A percentile compares a stretch with the other conserved stretches of the same genome.
Conservation (phyloP, 2,329 filamentous ascomycete genomes). For the Xylariaceae sp. region DNA sequence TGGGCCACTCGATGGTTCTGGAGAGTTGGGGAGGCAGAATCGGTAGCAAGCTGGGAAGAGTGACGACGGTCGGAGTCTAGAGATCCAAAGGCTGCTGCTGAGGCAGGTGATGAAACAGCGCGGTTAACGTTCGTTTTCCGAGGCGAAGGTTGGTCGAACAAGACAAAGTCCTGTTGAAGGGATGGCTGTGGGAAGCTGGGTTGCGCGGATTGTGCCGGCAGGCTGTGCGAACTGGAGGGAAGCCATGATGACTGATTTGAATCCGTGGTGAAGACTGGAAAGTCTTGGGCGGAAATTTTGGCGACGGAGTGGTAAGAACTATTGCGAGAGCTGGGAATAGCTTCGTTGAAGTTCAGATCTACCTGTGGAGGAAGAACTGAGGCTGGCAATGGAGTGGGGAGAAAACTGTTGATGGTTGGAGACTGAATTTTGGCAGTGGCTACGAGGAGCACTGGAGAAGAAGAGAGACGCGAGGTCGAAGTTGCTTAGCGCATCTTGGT, state of each 20-base stretch:
- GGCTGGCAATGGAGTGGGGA: constrained; percentile 51
- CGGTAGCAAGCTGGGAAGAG: constrained; percentile 42
- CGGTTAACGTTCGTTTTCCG: constrained; percentile 47
- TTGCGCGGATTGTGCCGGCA: constrained; percentile 66
- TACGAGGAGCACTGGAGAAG: constrained; percentile 37
- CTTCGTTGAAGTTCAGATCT: constrained; percentile 69
- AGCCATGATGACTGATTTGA: constrained; percentile 75
- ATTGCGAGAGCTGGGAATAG: constrained; percentile 59
- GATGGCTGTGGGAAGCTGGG: constrained; percentile 53
- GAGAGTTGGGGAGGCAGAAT: constrained; percentile 48
- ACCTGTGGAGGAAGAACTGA: constrained; percentile 61
- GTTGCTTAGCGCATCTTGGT: constrained; percentile 62
- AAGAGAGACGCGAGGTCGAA: constrained; percentile 40
- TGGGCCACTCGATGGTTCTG: constrained; percentile 63
- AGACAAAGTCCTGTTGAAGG: constrained; percentile 74
- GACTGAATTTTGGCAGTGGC: constrained; percentile 58
- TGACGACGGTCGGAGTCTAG: constrained; percentile 48
- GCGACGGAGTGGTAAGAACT: constrained; percentile 59
- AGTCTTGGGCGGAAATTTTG: constrained; percentile 68
- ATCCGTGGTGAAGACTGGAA: constrained; percentile 82
- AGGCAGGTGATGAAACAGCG: constrained; percentile 47
- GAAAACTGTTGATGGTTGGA: constrained; percentile 41
- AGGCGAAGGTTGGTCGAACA: constrained; percentile 64
- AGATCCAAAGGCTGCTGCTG: constrained; percentile 43
- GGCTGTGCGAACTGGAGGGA: constrained; percentile 67